A percentile compares a stretch with the other conserved stretches of the same genome.
Evolutionary conservation across 495 filamentous ascomycete genomes (phyloP).

Genomic region (Pseudoneurospora amorphoporcata): DNA sequence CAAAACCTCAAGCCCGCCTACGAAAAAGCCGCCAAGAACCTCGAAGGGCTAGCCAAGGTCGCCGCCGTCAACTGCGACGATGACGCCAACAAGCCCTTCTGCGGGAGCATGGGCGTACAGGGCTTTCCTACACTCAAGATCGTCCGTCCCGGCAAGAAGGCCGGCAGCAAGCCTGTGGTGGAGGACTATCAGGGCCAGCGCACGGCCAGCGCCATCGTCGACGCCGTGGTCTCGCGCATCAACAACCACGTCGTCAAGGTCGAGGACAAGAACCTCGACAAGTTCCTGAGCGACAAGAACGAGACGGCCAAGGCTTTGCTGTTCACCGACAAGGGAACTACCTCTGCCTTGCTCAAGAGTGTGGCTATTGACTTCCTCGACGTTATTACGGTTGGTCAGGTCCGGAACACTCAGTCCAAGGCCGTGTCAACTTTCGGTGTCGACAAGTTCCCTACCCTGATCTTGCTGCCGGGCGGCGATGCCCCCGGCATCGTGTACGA

Average conservation of each 20-base stretch:
- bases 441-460: conserved; percentile 63
- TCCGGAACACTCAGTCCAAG: conserved; percentile 69
- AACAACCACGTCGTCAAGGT: conserved; percentile 89
- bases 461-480: conserved; percentile 67
- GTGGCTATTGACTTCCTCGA: conserved; percentile 89
- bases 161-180: conserved; percentile 64
- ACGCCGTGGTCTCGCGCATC: conserved; percentile 75
- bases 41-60: conserved; percentile 85
- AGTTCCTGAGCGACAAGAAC: conserved; percentile 63
- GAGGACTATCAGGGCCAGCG: conserved; percentile 88
- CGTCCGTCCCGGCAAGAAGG: conserved; percentile 62
- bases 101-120: conserved; percentile 78
- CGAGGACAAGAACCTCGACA: conserved; percentile 67
- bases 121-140: conserved; percentile 98
- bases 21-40: conserved; percentile 82
- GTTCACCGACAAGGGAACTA: conserved; percentile 90
- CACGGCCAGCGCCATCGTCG: conserved; percentile 75
- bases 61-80: conserved; percentile 95
- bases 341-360: conserved; percentile 69
- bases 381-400: conserved; percentile 69
- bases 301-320: conserved; percentile 77
- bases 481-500: conserved; percentile 63
- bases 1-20: conserved; percentile 90
- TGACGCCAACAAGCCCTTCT: conserved; percentile 84
- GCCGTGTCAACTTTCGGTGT: conserved; percentile 67